Evolutionary conservation across 441 rosid genomes (phyloP).

Genomic region (Metrosideros polymorpha): DNA sequence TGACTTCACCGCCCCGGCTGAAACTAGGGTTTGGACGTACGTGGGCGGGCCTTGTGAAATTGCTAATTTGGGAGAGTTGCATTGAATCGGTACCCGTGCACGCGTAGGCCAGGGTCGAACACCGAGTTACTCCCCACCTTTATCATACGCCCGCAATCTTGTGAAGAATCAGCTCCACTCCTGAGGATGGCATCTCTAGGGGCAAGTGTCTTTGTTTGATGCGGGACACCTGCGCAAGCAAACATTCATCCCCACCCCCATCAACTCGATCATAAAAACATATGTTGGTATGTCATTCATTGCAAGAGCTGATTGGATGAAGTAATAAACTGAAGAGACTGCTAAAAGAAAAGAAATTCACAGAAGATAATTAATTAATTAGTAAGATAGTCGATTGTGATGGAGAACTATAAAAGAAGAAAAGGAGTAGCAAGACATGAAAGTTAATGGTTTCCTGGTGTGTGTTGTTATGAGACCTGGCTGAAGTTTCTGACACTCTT

Average conservation of each 20-base stretch:
- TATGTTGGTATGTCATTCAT: neutral
- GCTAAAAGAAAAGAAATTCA: neutral
- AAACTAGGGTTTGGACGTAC: neutral
- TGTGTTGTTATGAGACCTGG: neutral
- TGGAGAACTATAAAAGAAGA: neutral
- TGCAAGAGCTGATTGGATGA: neutral
- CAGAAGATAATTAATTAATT: neutral
- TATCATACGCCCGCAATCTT: too few relatives aligned
- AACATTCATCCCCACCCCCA: too few relatives aligned
- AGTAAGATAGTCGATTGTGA: neutral
- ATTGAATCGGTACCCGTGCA: neutral
- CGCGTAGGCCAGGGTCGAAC: neutral
- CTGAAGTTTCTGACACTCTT: neutral
- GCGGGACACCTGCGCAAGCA: too few relatives aligned
- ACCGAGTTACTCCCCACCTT: neutral
- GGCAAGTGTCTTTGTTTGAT: neutral
- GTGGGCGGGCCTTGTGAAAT: too few relatives aligned
- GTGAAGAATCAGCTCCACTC: neutral
- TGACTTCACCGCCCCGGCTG: too few relatives aligned
- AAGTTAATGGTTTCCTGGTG: neutral
- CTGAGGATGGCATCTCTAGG: neutral
- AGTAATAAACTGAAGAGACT: too few relatives aligned
- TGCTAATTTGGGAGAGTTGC: neutral
- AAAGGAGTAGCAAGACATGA: too few relatives aligned
- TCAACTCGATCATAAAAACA: too few relatives aligned